Evolutionary conservation across 345 rosid genomes (phyloP).

Genomic region (Dipteronia sinensis): DNA sequence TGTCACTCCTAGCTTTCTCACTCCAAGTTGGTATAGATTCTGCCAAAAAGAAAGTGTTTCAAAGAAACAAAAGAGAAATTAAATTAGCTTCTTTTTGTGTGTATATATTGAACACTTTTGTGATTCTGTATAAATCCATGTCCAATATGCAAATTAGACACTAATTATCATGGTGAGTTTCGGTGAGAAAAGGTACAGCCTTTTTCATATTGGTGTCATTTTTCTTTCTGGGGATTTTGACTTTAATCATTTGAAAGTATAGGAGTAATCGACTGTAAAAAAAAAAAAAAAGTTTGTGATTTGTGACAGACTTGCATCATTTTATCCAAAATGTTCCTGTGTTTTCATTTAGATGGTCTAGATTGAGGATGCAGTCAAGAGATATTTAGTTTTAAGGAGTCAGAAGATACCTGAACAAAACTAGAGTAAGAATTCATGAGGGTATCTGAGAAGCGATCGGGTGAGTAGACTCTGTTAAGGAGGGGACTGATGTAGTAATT

Average conservation of each 20-base stretch:
- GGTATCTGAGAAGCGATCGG: constrained; percentile 60
- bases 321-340: background rate
- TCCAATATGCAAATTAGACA: background rate
- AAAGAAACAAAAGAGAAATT: background rate
- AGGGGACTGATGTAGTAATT: constrained; percentile 80
- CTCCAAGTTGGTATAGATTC: constrained; percentile 76
- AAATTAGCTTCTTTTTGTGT: background rate
- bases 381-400: background rate
- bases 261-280: background rate
- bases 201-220: too few relatives aligned
- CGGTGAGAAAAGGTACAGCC: too few relatives aligned
- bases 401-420: constrained; percentile 68
- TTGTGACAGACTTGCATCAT: too few relatives aligned
- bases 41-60: constrained; percentile 43
- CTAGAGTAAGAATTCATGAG: constrained; percentile 67
- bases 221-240: too few relatives aligned
- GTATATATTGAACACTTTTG: background rate
- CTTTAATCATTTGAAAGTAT: too few relatives aligned
- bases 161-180: too few relatives aligned
- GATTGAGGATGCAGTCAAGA: too few relatives aligned
- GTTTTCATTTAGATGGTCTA: background rate
- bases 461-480: constrained; percentile 50
- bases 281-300: background rate
- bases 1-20: constrained; percentile 81
- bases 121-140: background rate